Evolutionary conservation across 2,329 filamentous ascomycete species (phyloP), one percentile per base, ranked within the genome.

Genomic region (Fusarium austroafricanum): DNA sequence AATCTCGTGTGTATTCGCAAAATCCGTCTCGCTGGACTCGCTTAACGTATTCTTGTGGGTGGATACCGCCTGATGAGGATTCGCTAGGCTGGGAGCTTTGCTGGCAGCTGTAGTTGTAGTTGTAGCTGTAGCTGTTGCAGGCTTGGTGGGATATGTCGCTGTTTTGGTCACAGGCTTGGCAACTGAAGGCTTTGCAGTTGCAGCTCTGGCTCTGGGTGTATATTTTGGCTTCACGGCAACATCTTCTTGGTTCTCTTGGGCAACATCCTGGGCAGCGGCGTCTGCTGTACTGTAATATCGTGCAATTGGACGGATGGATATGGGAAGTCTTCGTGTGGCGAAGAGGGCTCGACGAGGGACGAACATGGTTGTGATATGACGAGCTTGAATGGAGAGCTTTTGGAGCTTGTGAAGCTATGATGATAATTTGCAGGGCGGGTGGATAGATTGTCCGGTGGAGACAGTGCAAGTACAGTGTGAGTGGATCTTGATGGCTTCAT

Each of bases 1-100:
- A 63, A 88, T 81, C 3, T 77, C 71, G 6, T 46, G 59, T 23
- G 59, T 64, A 15, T 39, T 64, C 11, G 70, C 58, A 7, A 60
- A 18, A 10, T 61, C 65, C 23, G 47, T 47, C 38, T 65, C 61
- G 42, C 28, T 51, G 37, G 43, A 23, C 17, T 65, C 63, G 59
- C 64, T 67, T 20, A 65, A 17, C 9, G 65, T 59, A 20, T 28
- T 58, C 21, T 54, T 59, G 33, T 42, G 52, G 12, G 28, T 37
- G 8, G 29, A 46, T 33, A 45, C 50, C 42, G 47, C 60, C 20
- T 68, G 55, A 15, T 68, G 57, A 12, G 68, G 61, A 17, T 44
- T 42, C 37, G 37, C 18, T 2, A 56, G 58, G 26, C 23, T 45
- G 11, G 46, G 8, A n/a, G 33, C 18, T 43, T 66, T 66, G 61